These are phyloP conservation scores for Bolboschoenoplectus hybrid DNA, from an alignment of 202 grass and related monocot species.

Conservation along the genomic window DNA sequence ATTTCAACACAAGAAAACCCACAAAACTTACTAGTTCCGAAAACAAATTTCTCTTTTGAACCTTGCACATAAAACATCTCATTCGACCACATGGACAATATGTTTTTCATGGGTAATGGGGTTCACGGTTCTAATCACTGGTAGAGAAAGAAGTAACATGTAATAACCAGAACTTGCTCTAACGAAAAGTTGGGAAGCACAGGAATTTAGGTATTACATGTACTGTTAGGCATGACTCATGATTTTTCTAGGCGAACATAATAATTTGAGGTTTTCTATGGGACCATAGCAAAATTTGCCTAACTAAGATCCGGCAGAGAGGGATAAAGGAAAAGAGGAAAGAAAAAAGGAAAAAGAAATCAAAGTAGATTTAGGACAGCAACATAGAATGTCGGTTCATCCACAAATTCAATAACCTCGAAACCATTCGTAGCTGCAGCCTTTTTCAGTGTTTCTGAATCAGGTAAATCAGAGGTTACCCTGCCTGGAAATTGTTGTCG, in stretches of 20 bases:
- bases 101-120: background rate
- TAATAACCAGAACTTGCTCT: background rate
- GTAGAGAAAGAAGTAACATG: background rate
- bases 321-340: background rate
- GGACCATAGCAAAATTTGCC: background rate
- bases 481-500: constrained; percentile 62
- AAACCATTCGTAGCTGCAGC: constrained; percentile 63
- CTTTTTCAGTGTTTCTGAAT: constrained; percentile 53
- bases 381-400: constrained; percentile 71
- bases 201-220: background rate
- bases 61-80: background rate
- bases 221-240: background rate
- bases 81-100: background rate
- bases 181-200: background rate
- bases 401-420: constrained; percentile 64
- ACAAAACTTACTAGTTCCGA: background rate
- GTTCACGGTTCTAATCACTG: background rate
- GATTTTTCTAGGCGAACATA: background rate
- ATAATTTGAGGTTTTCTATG: background rate
- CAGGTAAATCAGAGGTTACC: constrained; percentile 65
- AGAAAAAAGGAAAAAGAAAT: background rate
- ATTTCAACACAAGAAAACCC: background rate
- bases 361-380: constrained; percentile 52
- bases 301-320: background rate
- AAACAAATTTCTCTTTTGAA: background rate